phyloP scores from a whole-genome alignment of 352 stramenopile species.

The Pythium pectinolyticum region DNA sequence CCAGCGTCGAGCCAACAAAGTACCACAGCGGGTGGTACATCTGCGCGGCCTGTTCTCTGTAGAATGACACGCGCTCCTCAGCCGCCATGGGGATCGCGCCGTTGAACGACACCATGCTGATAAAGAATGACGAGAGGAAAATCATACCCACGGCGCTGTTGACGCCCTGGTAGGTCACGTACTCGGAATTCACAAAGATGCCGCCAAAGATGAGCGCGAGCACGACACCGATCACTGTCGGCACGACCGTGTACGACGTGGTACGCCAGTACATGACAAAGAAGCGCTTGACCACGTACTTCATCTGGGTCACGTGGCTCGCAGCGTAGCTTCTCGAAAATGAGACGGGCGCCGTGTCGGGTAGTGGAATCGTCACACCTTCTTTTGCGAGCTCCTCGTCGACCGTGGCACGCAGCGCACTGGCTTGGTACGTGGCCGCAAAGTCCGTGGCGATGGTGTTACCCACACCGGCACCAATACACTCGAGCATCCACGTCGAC shows the following conservation, averaged over 20 bases:
- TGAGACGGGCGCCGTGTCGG: constrained; percentile 13
- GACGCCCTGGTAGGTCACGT: constrained; percentile 31
- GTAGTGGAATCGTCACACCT: constrained; percentile 10
- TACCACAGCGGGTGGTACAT: constrained; percentile 78
- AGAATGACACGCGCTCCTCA: constrained; percentile 80
- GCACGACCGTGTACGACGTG: constrained; percentile 65
- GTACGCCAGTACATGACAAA: constrained; percentile 72
- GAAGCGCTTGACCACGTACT: constrained; percentile 33
- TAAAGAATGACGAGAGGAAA: constrained; percentile 75
- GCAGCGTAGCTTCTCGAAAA: constrained; percentile 28
- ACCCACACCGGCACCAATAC: constrained; percentile 42
- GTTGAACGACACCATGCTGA: constrained; percentile 62
- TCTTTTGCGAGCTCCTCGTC: constrained; percentile 23
- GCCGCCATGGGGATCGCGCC: constrained; percentile 61
- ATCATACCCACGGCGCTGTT: constrained; percentile 60
- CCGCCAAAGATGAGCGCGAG: constrained; percentile 56
- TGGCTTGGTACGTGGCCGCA: constrained; percentile 15
- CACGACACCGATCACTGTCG: constrained; percentile 37
- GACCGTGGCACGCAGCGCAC: constrained; percentile 4
- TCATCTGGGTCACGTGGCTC: constrained; percentile 18
- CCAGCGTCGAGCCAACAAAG: constrained; percentile 54
- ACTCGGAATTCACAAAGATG: constrained; percentile 32
- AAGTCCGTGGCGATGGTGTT: constrained; percentile 27
- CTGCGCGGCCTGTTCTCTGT: constrained; percentile 70
- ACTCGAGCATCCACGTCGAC: constrained; percentile 82